Conservation (phyloP, 257 asterid genomes). For the Salvia miltiorrhiza region DNA sequence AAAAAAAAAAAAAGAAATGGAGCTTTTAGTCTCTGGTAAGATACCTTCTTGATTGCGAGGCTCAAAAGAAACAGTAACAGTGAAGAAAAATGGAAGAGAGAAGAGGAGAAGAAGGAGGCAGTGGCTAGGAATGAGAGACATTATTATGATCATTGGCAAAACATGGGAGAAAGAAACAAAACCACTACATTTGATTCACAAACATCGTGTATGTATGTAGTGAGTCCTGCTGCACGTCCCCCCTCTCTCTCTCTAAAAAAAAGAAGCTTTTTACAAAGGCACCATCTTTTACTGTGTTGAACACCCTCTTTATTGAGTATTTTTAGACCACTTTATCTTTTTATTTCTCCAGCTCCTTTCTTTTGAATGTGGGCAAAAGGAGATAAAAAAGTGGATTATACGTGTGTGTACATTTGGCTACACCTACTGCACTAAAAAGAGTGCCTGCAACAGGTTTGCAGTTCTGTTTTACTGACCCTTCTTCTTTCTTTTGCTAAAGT, state of each 20-base stretch:
- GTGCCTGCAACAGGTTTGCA: slow-evolving; percentile 21
- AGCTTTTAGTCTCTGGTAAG: not conserved
- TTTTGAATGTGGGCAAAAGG: slow-evolving; percentile 28
- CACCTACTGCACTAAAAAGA: slow-evolving; percentile 25
- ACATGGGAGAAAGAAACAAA: slow-evolving; percentile 20
- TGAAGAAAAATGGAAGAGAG: slow-evolving; percentile 29
- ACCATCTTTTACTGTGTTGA: slow-evolving; percentile 35
- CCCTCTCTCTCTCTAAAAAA: slow-evolving; percentile 3
- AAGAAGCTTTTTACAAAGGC: slow-evolving; percentile 22
- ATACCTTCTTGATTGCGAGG: slow-evolving; percentile 86
- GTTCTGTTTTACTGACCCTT: slow-evolving; percentile 19
- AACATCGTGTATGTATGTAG: slow-evolving; percentile 14
- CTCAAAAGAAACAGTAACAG: slow-evolving; percentile 45
- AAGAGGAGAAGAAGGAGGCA: slow-evolving; percentile 21
- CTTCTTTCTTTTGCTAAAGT: slow-evolving; percentile 7
- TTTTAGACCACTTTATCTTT: slow-evolving; percentile 32
- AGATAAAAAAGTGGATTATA: slow-evolving; percentile 5
- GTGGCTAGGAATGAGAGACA: slow-evolving; percentile 32
- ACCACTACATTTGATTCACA: slow-evolving; percentile 12
- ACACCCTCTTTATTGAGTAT: slow-evolving; percentile 31
- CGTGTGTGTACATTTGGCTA: slow-evolving; percentile 5
- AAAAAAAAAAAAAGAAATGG: not conserved
- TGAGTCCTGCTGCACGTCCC: not conserved
- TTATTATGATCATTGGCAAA: slow-evolving; percentile 30
- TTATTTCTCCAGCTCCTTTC: slow-evolving; percentile 14